phyloP scores from a whole-genome alignment of 1,284 basidiomycete species.

The Neotropicomus parvogracilis region DNA sequence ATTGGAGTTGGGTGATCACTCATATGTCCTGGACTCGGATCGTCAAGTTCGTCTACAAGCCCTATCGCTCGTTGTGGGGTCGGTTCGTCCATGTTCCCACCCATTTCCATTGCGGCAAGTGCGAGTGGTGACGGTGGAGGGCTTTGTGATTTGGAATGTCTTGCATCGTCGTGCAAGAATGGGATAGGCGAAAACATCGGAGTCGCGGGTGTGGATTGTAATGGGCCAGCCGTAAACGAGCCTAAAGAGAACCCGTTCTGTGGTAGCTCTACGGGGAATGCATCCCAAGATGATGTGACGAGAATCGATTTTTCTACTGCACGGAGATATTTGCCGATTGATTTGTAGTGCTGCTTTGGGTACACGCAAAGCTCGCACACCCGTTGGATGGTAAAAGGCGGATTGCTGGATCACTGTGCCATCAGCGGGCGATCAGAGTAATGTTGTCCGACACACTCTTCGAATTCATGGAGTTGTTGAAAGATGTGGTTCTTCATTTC shows the following conservation, averaged over 20 bases:
- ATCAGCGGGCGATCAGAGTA: conserved; percentile 13
- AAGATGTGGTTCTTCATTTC: conserved; percentile 60
- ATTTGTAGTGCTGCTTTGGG: conserved; percentile 72
- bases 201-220: conserved; percentile 58
- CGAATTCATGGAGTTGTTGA: conserved; percentile 71
- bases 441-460: conserved; percentile 50
- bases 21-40: conserved; percentile 76
- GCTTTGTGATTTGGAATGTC: conserved; percentile 69
- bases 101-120: conserved; percentile 39
- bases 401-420: conserved; percentile 42
- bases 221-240: conserved; percentile 42
- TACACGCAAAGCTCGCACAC: conserved; percentile 80
- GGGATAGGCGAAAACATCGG: conserved; percentile 82
- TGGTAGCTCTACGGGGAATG: conserved; percentile 56
- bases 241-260: conserved; percentile 41
- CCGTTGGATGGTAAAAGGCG: conserved; percentile 92
- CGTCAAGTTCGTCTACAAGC: conserved; percentile 78
- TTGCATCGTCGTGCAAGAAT: conserved; percentile 74
- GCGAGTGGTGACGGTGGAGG: conserved; percentile 70
- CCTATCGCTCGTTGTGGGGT: conserved; percentile 55
- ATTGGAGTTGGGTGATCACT: conserved; percentile 73
- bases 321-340: conserved; percentile 86
- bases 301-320: conserved; percentile 83
- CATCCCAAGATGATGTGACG: conserved; percentile 77
- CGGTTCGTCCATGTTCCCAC: conserved; percentile 31